Percentiles rank a stretch among this genome's conserved stretches.
Evolutionary conservation across 108 stramenopile species (phyloP).

Genomic region (Stephanodiscus triporus): DNA sequence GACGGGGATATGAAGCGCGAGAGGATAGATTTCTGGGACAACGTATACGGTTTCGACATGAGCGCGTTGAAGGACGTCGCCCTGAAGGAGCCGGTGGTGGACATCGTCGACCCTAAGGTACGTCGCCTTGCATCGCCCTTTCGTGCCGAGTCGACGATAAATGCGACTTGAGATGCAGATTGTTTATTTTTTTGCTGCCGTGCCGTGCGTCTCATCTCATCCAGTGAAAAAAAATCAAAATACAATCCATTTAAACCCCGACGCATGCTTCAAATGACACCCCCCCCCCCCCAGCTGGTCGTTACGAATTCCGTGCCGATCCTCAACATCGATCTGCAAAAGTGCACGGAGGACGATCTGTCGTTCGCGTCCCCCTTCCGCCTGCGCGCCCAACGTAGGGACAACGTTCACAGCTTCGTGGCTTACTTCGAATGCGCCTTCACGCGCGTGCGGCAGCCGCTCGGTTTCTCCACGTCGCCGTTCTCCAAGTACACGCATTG

Average conservation of each 20-base stretch:
- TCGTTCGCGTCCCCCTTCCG: conserved; percentile 76
- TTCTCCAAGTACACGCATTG: conserved; percentile 96
- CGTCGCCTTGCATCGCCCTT: not conserved
- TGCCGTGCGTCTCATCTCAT: conserved; percentile 17
- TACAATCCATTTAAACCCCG: not conserved
- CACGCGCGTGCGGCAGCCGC: conserved; percentile 91
- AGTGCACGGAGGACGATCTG: conserved; percentile 90
- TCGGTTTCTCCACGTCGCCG: conserved; percentile 95
- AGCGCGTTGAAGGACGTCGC: conserved; percentile 90
- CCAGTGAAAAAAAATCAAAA: not conserved
- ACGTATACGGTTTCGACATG: conserved; percentile 99
- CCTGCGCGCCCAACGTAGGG: conserved; percentile 76
- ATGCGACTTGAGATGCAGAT: not conserved
- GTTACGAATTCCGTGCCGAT: conserved; percentile 83
- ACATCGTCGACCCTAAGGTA: conserved; percentile 85
- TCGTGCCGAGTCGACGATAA: no score
- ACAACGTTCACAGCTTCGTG: conserved; percentile 91
- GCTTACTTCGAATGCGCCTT: conserved; percentile 97
- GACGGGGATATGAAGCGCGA: conserved; percentile 81
- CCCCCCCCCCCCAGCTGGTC: conserved; percentile 36
- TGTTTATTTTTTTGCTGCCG: not conserved
- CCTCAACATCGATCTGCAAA: conserved; percentile 88
- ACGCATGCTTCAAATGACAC: no score
- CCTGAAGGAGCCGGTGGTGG: conserved; percentile 93
- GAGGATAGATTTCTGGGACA: conserved; percentile 89